These are phyloP conservation scores for Dispira parvispora DNA, from an alignment of 192 early-diverging fungal genomes.

Conservation along the genomic window DNA sequence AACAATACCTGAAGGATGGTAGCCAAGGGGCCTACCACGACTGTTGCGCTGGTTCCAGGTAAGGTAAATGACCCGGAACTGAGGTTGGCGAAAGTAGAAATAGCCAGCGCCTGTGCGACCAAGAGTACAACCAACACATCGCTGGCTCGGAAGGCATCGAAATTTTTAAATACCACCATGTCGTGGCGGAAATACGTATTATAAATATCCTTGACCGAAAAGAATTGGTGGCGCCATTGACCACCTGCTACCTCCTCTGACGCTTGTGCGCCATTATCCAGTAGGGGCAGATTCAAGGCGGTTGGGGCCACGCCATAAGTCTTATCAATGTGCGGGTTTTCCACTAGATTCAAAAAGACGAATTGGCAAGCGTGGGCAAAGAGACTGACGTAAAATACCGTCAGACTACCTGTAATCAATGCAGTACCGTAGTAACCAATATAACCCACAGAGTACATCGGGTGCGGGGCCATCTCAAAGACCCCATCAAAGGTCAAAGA, in stretches of 20 bases:
- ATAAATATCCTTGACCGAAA: constrained; percentile 32
- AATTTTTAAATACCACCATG: constrained; percentile 77
- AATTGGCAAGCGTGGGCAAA: constrained; percentile 80
- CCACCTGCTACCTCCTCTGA: no score
- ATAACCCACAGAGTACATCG: constrained; percentile 98
- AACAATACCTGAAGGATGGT: constrained; percentile 54
- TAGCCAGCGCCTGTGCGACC: constrained; percentile 49
- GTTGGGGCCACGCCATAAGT: constrained; percentile 36
- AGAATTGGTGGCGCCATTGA: constrained; percentile 21
- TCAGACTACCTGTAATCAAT: constrained; percentile 80
- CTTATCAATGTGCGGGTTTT: constrained; percentile 76
- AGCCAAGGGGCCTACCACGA: constrained; percentile 23
- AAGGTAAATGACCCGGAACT: constrained; percentile 14
- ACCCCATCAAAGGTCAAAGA: constrained; percentile 86
- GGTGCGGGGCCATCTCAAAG: constrained; percentile 94
- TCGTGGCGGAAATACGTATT: constrained; percentile 67
- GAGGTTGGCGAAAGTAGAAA: constrained; percentile 34
- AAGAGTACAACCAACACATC: constrained; percentile 68
- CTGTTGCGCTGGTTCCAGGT: constrained; percentile 16
- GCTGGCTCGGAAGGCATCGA: constrained; percentile 74
- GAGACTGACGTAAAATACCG: constrained; percentile 76
- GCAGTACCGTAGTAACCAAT: constrained; percentile 90
- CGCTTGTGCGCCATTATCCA: no score
- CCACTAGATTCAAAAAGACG: constrained; percentile 74
- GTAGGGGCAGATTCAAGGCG: constrained; percentile 14